Percentiles rank a stretch among this genome's conserved stretches.
Evolutionary conservation across 1,139 yeast species (phyloP).

Genomic region (Insectozyma bohioensis): DNA sequence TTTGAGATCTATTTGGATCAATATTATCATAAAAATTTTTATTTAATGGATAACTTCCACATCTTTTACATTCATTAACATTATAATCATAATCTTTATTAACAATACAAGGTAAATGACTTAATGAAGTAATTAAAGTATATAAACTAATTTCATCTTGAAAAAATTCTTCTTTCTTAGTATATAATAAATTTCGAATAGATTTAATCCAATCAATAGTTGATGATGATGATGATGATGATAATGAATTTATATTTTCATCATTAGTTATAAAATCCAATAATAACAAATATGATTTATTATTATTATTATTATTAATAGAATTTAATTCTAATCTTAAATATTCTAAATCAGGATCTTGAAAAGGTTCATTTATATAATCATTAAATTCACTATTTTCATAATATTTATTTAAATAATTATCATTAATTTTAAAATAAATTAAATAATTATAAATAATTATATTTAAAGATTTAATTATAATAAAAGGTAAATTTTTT

Average conservation of each 20-base stretch:
- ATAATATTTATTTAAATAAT: too few relatives aligned
- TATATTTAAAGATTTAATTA: too few relatives aligned
- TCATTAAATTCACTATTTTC: too few relatives aligned
- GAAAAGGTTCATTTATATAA: slow-evolving; percentile 19
- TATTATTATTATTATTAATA: too few relatives aligned
- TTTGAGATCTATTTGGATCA: slow-evolving; percentile 21
- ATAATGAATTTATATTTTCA: too few relatives aligned
- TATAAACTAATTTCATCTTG: slow-evolving; percentile 19
- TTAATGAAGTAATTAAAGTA: slow-evolving; percentile 39
- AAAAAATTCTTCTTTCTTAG: slow-evolving; percentile 7
- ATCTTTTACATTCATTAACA: slow-evolving; percentile 36
- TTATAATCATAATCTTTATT: slow-evolving; percentile 31
- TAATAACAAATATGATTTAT: too few relatives aligned
- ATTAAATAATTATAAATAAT: too few relatives aligned
- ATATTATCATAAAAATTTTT: slow-evolving; percentile 24
- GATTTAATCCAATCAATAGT: slow-evolving; percentile 25
- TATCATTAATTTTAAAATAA: too few relatives aligned
- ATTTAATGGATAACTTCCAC: slow-evolving; percentile 31
- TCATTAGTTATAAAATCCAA: too few relatives aligned
- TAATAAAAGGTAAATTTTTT: too few relatives aligned
- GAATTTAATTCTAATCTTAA: slow-evolving; percentile 7
- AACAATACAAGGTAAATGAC: slow-evolving; percentile 43
- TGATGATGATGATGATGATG: too few relatives aligned
- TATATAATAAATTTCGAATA: slow-evolving; percentile 13
- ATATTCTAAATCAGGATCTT: slow-evolving; percentile 16